These are phyloP conservation scores for Cupressus sempervirens DNA, from an alignment of 75 land plant species.

Conservation along the genomic window DNA sequence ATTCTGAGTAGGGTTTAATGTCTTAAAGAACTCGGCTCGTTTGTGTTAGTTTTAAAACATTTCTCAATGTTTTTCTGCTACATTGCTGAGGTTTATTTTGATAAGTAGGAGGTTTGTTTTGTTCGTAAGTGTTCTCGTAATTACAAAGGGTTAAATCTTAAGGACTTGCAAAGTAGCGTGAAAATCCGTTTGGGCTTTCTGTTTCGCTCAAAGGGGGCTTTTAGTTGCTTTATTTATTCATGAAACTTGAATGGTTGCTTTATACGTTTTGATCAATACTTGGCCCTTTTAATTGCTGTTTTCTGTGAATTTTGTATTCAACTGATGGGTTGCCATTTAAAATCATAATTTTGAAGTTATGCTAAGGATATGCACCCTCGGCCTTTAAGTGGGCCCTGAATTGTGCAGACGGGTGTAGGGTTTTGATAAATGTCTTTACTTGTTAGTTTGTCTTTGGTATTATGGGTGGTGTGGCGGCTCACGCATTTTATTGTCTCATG, in stretches of 20 bases:
- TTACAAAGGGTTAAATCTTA: background rate
- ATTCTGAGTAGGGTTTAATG: background rate
- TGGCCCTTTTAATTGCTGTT: background rate
- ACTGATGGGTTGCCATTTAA: background rate
- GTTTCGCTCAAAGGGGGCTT: background rate
- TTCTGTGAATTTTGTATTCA: too few species aligned
- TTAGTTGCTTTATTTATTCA: background rate
- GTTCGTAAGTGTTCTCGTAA: background rate
- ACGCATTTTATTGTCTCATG: background rate
- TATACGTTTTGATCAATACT: background rate
- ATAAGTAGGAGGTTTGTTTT: too few species aligned
- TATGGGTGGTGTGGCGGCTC: background rate
- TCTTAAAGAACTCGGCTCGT: background rate
- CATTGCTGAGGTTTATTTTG: too few species aligned
- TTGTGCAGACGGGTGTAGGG: background rate
- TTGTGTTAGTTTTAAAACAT: background rate
- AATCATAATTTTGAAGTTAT: background rate
- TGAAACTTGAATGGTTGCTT: background rate
- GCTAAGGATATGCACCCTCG: background rate
- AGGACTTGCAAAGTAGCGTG: background rate
- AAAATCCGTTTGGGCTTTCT: background rate
- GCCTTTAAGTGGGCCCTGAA: background rate
- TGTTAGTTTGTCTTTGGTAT: too few species aligned
- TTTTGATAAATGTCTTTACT: too few species aligned
- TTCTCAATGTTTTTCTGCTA: too few species aligned